A percentile compares a stretch with the other conserved stretches of the same genome.
These are phyloP conservation scores for Talaromyces adpressus DNA, from an alignment of 495 filamentous ascomycete species.

Conservation along the genomic window DNA sequence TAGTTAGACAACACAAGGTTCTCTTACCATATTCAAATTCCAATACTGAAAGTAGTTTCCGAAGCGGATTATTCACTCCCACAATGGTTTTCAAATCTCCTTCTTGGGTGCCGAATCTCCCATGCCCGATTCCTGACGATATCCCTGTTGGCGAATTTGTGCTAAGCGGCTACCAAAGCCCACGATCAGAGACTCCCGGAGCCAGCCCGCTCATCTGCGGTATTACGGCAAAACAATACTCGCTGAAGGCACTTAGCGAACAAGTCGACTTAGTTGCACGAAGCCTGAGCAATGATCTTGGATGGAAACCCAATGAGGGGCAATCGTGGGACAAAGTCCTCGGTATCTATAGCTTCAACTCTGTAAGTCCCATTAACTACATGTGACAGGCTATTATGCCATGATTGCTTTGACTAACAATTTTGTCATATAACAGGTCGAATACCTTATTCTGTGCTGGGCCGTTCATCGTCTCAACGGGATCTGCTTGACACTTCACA, in stretches of 20 bases:
- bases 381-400: not conserved
- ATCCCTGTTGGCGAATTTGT: not conserved
- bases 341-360: not conserved
- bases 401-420: not conserved
- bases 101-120: not conserved
- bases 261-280: not conserved
- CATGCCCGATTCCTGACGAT: not conserved
- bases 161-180: not conserved
- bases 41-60: not conserved
- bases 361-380: not conserved
- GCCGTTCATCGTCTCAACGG: conserved; percentile 4
- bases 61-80: not conserved
- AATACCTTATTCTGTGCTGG: conserved; percentile 3
- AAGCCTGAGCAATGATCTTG: not conserved
- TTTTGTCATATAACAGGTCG: not conserved
- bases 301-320: not conserved
- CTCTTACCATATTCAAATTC: not conserved
- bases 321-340: not conserved
- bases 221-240: not conserved
- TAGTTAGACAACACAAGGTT: too few species aligned
- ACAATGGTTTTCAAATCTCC: conserved; percentile 2
- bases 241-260: not conserved
- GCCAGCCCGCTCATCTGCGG: not conserved
- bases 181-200: not conserved
- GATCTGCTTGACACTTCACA: not conserved